phyloP scores from a whole-genome alignment of 2,329 filamentous ascomycete species.

The Alternaria angustiovoidea region DNA sequence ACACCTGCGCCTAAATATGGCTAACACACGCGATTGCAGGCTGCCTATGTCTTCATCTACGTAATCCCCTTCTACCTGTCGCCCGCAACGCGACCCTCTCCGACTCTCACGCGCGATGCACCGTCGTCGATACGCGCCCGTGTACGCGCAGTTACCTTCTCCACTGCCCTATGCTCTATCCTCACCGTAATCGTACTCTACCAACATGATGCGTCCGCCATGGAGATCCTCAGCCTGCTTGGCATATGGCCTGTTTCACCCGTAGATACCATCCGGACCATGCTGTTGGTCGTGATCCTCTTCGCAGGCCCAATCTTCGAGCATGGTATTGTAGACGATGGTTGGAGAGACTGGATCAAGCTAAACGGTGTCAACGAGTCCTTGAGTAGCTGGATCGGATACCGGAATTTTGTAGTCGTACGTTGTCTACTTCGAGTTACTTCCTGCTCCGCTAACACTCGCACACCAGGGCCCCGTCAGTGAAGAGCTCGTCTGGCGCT shows the following conservation, averaged over 20 bases:
- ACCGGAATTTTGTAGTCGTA: slow-evolving; percentile 87
- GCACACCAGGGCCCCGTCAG: slow-evolving; percentile 73
- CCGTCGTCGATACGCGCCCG: slow-evolving; percentile 88
- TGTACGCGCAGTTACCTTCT: slow-evolving; percentile 79
- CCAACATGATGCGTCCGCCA: slow-evolving; percentile 59
- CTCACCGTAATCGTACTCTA: slow-evolving; percentile 73
- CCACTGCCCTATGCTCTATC: slow-evolving; percentile 73
- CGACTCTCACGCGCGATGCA: slow-evolving; percentile 81
- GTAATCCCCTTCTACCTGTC: slow-evolving; percentile 91
- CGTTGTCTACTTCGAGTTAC: slow-evolving; percentile 44
- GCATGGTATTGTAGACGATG: slow-evolving; percentile 73
- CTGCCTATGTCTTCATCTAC: slow-evolving; percentile 86
- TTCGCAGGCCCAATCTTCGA: slow-evolving; percentile 89
- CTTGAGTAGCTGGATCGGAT: slow-evolving; percentile 78
- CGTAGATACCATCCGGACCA: slow-evolving; percentile 67
- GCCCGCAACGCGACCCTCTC: slow-evolving; percentile 78
- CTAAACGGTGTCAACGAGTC: slow-evolving; percentile 63
- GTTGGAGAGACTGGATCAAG: slow-evolving; percentile 70
- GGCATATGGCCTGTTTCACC: slow-evolving; percentile 82
- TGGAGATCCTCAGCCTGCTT: slow-evolving; percentile 71
- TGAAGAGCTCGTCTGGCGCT: slow-evolving; percentile 93
- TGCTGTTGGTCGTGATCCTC: slow-evolving; percentile 78
- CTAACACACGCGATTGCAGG: slow-evolving; percentile 56
- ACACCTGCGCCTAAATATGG: not conserved
- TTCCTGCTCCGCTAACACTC: slow-evolving; percentile 17